phyloP scores from a whole-genome alignment of 805 yeast genomes.

The Saturnispora kantuleensis region DNA sequence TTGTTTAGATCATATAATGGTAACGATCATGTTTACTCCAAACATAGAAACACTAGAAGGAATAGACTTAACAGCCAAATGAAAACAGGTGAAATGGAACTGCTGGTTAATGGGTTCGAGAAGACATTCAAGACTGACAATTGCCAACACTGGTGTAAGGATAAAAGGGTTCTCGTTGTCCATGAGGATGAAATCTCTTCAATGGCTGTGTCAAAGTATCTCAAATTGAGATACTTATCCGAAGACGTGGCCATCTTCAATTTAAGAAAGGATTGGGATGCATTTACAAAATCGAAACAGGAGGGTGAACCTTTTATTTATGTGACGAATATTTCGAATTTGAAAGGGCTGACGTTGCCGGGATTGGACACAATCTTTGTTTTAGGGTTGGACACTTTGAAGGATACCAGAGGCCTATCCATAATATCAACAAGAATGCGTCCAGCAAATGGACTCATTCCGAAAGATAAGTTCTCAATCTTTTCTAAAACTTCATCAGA shows the following conservation, averaged over 20 bases:
- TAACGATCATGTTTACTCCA: slow-evolving; percentile 15
- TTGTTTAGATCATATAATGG: slow-evolving; percentile 17
- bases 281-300: slow-evolving; percentile 9
- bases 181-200: slow-evolving; percentile 23
- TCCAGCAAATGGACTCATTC: slow-evolving; percentile 14
- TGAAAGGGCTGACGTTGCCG: slow-evolving; percentile 22
- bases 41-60: slow-evolving; percentile 19
- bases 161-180: slow-evolving; percentile 17
- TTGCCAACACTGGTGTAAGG: slow-evolving; percentile 3
- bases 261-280: slow-evolving; percentile 10
- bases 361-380: slow-evolving; percentile 21
- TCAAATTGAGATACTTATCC: slow-evolving; percentile 9
- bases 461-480: slow-evolving; percentile 11
- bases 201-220: slow-evolving; percentile 6
- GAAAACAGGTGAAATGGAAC: slow-evolving; percentile 17
- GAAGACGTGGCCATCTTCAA: slow-evolving; percentile 11
- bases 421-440: slow-evolving; percentile 23
- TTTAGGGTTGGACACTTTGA: slow-evolving; percentile 26
- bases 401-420: slow-evolving; percentile 16
- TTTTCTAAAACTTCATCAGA: slow-evolving; percentile 9
- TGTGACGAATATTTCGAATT: slow-evolving; percentile 17
- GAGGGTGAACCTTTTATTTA: slow-evolving; percentile 15
- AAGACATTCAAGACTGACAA: slow-evolving; percentile 15
- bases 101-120: slow-evolving; percentile 20
- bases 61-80: slow-evolving; percentile 8